phyloP scores from a whole-genome alignment of 2,329 filamentous ascomycete genomes.

The Talaromyces sp. region DNA sequence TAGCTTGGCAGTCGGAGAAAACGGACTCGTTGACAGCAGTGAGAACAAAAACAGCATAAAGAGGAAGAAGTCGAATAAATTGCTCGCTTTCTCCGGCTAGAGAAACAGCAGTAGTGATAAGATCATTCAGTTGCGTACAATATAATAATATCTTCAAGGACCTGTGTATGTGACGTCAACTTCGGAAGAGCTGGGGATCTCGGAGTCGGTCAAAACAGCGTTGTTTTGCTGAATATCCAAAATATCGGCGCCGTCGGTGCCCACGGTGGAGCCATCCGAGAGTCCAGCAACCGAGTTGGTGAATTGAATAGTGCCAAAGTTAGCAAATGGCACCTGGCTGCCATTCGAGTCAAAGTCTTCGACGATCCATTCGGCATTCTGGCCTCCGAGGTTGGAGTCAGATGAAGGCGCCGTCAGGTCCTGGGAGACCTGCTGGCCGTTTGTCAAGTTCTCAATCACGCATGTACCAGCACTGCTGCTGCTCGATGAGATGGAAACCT shows the following conservation, averaged over 20 bases:
- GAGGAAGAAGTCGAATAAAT: background rate
- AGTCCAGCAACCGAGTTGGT: constrained; percentile 25
- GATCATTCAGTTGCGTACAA: background rate
- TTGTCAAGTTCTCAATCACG: constrained; percentile 48
- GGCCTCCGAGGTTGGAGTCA: constrained; percentile 42
- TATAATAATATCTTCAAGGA: background rate
- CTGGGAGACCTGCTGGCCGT: constrained; percentile 48
- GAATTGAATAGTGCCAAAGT: constrained; percentile 43
- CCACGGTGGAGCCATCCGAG: constrained; percentile 16
- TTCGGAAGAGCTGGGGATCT: constrained; percentile 19
- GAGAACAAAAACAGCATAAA: background rate
- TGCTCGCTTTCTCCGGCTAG: background rate
- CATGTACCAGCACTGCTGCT: constrained; percentile 41
- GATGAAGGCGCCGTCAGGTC: constrained; percentile 40
- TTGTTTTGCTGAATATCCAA: constrained; percentile 44
- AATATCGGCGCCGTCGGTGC: constrained; percentile 34
- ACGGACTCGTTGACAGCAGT: background rate
- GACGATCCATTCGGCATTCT: constrained; percentile 60
- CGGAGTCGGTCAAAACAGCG: constrained; percentile 26
- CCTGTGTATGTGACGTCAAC: constrained; percentile 21
- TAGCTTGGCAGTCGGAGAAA: background rate
- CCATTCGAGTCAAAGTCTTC: constrained; percentile 45
- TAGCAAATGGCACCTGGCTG: constrained; percentile 39
- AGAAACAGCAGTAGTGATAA: background rate
- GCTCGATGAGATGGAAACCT: constrained; percentile 33